phyloP scores from a whole-genome alignment of 768 basidiomycete genomes.

The Boletus coccyginus region DNA sequence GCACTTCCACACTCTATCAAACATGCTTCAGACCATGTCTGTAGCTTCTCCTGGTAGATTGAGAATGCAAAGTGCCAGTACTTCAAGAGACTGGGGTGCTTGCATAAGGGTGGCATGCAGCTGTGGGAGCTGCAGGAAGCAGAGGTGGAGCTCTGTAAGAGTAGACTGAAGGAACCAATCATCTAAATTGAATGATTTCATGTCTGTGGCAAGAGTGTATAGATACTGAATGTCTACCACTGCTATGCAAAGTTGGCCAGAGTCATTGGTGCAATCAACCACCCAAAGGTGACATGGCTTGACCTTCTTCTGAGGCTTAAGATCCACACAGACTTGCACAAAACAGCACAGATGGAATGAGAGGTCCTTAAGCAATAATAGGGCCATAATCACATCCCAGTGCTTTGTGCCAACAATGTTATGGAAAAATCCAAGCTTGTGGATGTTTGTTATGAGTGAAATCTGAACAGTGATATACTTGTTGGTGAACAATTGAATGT shows the following conservation, averaged over 20 bases:
- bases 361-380: conserved; percentile 16
- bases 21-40: background rate
- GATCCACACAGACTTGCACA: background rate
- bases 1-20: background rate
- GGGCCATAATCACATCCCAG: conserved; percentile 12
- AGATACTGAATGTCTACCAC: background rate
- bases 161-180: no score
- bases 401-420: conserved; percentile 10
- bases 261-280: background rate
- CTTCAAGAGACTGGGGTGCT: no score
- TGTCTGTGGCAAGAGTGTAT: background rate
- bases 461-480: conserved; percentile 4
- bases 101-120: no score
- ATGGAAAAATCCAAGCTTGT: conserved; percentile 4
- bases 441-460: conserved; percentile 19
- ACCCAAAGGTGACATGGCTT: conserved; percentile 6
- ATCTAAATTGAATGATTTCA: no score
- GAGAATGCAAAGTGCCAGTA: background rate
- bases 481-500: background rate
- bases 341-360: conserved; percentile 6
- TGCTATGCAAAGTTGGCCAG: background rate
- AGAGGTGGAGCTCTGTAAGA: no score
- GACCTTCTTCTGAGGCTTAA: background rate
- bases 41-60: no score
- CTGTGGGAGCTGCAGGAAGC: no score